These are phyloP conservation scores for Microdochium paspali DNA, from an alignment of 2,329 filamentous ascomycete genomes.

Conservation along the genomic window DNA sequence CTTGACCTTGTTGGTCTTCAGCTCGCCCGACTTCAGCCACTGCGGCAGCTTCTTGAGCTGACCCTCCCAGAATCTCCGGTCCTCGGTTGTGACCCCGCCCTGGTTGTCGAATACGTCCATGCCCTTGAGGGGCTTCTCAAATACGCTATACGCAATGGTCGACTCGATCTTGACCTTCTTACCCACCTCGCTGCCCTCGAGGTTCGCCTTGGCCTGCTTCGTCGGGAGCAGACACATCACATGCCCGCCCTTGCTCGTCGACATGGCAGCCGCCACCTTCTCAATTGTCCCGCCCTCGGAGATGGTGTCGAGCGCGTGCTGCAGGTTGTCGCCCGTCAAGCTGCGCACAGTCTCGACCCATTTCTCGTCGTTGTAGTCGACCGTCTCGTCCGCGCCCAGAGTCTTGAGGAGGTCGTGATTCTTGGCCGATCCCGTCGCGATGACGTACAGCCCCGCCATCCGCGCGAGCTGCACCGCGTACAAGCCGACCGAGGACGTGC, in stretches of 20 bases:
- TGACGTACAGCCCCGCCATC: conserved; percentile 19
- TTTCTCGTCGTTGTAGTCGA: conserved; percentile 29
- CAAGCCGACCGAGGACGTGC: conserved; percentile 18
- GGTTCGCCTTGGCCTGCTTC: conserved; percentile 5
- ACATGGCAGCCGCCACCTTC: conserved; percentile 13
- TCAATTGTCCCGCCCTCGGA: conserved; percentile 13
- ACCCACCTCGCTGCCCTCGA: conserved; percentile 5
- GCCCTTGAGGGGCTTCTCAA: conserved; percentile 12
- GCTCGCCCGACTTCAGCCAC: conserved; percentile 13
- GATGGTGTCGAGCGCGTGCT: conserved; percentile 19
- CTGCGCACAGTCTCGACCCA: conserved; percentile 49
- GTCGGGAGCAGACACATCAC: conserved; percentile 13
- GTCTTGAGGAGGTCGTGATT: conserved; percentile 11
- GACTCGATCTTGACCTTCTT: conserved; percentile 17
- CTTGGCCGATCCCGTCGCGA: conserved; percentile 15
- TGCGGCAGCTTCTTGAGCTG: conserved; percentile 14
- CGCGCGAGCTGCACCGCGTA: conserved; percentile 20
- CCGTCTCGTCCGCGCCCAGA: conserved; percentile 13
- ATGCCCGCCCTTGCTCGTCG: conserved; percentile 18
- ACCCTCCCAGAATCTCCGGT: conserved; percentile 21
- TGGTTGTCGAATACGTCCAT: conserved; percentile 14
- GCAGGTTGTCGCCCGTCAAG: conserved; percentile 47
- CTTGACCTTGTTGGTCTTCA: conserved; percentile 17
- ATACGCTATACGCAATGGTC: conserved; percentile 21
- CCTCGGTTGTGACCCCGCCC: conserved; percentile 12